Base-by-base conservation (phyloP, 441 rosid genomes). In the Melastoma candidum region DNA sequence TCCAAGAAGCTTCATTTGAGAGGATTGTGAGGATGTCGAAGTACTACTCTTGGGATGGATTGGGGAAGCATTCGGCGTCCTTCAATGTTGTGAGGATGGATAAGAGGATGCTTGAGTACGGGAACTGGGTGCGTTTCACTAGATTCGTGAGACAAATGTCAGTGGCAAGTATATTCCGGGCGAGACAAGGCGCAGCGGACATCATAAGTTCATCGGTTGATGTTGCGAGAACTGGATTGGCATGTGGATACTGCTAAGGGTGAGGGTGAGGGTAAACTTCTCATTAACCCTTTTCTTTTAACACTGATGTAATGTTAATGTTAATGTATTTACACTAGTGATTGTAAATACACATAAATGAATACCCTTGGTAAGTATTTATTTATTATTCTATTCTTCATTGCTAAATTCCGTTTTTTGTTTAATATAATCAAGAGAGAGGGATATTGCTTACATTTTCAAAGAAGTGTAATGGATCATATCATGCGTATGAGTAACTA, bases 61-160 rank as follows among this genome's bases (percentile, higher is more conserved):
- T 65, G 14, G 62, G 54, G 51, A 65, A 12, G 27, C 61, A 73
- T 0, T 50, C 61, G 11, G 67, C 71, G 45, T 67, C 75, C 2
- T 77, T 77, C 70, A 74, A 71, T 68, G 71, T 77, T 46, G 58
- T 57, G 48, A 69, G 79, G 67, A 74, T 77, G 82, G 77, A 71
- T 57, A 77, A 56, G 54, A 54, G 46, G 63, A 56, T 74, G 68
- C 74, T 74, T 45, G 72, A 74, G 48, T 47, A 57, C n/a, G 56
- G 48, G 7, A 70, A 72, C 48, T 77, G 80, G 77, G 47, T 29
- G 39, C 67, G 71, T 2, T 74, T 74, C 48, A 54, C 70, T 46
- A 70, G 56, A 46, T 77, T 74, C 47, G 71, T 72, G 59, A 69
- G 57, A 68, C 70, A 74, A 45, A 63, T 74, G 76, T 68, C 83